Conservation (phyloP, 2,329 filamentous ascomycete species). For the Dothideomycetes sp. region DNA sequence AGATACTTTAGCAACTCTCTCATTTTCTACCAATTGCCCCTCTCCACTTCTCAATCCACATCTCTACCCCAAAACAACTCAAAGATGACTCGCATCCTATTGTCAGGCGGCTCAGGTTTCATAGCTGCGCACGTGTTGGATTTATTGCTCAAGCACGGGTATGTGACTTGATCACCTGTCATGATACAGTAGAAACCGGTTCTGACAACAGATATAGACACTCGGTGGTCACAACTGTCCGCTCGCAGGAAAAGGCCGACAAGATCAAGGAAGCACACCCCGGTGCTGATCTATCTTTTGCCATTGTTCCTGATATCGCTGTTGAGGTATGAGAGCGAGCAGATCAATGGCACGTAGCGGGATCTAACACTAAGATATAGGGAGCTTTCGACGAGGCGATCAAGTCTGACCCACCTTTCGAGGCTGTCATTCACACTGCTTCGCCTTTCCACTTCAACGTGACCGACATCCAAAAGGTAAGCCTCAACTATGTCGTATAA, state of each 20-base stretch:
- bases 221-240: constrained; percentile 52
- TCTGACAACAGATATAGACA: constrained; percentile 28
- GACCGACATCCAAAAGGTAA: constrained; percentile 53
- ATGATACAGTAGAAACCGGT: neutral
- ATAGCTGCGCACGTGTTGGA: constrained; percentile 56
- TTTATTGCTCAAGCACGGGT: constrained; percentile 35
- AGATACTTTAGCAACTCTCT: too few relatives aligned
- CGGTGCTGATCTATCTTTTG: constrained; percentile 46
- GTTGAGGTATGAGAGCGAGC: too few relatives aligned
- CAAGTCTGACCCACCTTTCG: constrained; percentile 53
- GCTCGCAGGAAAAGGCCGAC: constrained; percentile 50
- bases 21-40: too few relatives aligned
- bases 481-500: neutral
- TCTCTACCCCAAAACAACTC: neutral
- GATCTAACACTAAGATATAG: too few relatives aligned
- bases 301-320: constrained; percentile 63
- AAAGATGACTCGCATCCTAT: constrained; percentile 22
- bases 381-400: constrained; percentile 56
- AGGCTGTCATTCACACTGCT: constrained; percentile 64
- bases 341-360: too few relatives aligned
- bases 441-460: constrained; percentile 66
- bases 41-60: neutral
- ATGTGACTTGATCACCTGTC: neutral
- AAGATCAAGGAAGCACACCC: constrained; percentile 47
- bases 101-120: constrained; percentile 48